phyloP scores from a whole-genome alignment of 176 grass and related monocot genomes.

The Triticum aestivum region DNA sequence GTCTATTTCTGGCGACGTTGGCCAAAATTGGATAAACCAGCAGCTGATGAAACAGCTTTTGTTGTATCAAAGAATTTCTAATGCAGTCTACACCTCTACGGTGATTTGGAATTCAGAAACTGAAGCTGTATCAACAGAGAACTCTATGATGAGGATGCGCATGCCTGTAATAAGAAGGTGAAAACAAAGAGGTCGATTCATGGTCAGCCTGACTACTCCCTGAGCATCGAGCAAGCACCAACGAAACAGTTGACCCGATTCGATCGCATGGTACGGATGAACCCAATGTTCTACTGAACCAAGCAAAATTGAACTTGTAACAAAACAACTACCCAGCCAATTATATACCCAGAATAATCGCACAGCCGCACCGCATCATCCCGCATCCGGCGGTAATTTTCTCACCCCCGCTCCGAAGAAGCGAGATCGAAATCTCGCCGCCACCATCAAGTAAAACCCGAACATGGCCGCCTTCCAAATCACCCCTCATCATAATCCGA shows the following conservation, averaged over 20 bases:
- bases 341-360: background rate
- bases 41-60: background rate
- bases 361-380: background rate
- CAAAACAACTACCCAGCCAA: background rate
- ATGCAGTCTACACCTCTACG: background rate
- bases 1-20: background rate
- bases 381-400: background rate
- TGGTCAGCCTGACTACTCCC: background rate
- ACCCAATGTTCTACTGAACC: background rate
- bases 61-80: background rate
- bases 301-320: background rate
- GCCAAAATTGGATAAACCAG: background rate
- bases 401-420: background rate
- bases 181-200: background rate
- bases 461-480: background rate
- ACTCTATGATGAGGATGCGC: background rate
- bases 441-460: background rate
- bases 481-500: background rate
- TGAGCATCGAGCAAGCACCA: background rate
- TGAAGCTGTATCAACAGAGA: background rate
- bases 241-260: constrained; percentile 31
- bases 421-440: background rate
- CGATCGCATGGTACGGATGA: constrained; percentile 25
- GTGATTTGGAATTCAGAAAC: background rate
- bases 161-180: background rate